Conservation (phyloP, 106 monocot species). For the Dendrobium nobile region DNA sequence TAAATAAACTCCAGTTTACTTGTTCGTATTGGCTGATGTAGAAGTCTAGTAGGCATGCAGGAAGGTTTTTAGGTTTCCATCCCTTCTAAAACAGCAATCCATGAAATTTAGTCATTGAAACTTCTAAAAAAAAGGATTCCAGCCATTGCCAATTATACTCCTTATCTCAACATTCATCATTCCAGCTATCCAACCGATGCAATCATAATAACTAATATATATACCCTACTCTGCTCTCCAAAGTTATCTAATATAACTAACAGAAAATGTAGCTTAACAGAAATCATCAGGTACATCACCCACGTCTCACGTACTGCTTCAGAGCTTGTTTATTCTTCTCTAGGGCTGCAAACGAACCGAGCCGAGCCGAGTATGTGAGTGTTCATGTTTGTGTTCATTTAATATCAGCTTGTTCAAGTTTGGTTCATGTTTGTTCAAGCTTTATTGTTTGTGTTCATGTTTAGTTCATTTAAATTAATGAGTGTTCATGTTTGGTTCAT, state of each 20-base stretch:
- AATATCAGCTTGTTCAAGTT: too few species aligned
- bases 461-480: too few species aligned
- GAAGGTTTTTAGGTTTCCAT: neutral
- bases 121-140: neutral
- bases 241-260: neutral
- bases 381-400: too few species aligned
- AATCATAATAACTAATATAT: neutral
- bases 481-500: too few species aligned
- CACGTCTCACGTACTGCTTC: neutral
- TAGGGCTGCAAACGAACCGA: too few species aligned
- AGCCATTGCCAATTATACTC: neutral
- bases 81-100: neutral
- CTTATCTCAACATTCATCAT: neutral
- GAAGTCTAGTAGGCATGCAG: neutral
- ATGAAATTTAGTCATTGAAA: neutral
- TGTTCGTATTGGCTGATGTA: neutral
- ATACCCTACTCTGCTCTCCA: neutral
- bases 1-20: neutral
- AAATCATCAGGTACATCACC: neutral
- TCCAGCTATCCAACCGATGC: neutral
- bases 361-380: too few species aligned
- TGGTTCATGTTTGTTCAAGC: too few species aligned
- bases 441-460: too few species aligned
- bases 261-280: neutral
- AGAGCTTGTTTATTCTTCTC: neutral